phyloP scores from a whole-genome alignment of 2,329 filamentous ascomycete genomes.

The Aphanoascus verrucosus region DNA sequence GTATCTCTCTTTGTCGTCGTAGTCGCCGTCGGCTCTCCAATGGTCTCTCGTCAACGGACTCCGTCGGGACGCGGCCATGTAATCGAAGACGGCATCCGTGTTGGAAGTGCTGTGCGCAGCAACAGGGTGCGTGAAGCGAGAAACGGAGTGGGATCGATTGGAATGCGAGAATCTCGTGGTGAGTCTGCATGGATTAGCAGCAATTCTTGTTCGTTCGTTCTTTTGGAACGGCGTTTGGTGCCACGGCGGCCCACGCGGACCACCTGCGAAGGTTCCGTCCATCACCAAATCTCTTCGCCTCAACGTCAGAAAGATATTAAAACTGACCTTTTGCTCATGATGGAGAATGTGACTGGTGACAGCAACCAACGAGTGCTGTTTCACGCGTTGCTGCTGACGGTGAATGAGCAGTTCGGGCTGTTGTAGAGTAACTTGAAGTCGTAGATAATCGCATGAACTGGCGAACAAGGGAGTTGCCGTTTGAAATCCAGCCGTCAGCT shows the following conservation, averaged over 20 bases:
- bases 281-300: no score
- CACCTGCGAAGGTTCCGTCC: conserved; percentile 11
- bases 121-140: background rate
- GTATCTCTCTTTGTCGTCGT: conserved; percentile 27
- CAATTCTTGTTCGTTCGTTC: conserved; percentile 9
- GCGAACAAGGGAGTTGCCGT: no score
- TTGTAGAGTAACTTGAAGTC: no score
- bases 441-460: no score
- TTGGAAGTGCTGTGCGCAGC: background rate
- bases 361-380: no score
- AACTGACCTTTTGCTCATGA: no score
- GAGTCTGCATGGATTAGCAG: conserved; percentile 12
- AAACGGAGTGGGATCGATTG: background rate
- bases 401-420: no score
- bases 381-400: no score
- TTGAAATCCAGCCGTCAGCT: background rate
- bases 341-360: no score
- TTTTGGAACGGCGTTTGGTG: conserved; percentile 13
- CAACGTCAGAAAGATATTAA: background rate
- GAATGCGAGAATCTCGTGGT: conserved; percentile 2
- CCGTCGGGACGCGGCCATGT: conserved; percentile 42
- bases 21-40: conserved; percentile 39
- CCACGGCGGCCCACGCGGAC: conserved; percentile 14
- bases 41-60: conserved; percentile 42
- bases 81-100: conserved; percentile 35